These are phyloP conservation scores for Pseudogymnoascus sp. DNA, from an alignment of 2,329 filamentous ascomycete species.

Conservation along the genomic window DNA sequence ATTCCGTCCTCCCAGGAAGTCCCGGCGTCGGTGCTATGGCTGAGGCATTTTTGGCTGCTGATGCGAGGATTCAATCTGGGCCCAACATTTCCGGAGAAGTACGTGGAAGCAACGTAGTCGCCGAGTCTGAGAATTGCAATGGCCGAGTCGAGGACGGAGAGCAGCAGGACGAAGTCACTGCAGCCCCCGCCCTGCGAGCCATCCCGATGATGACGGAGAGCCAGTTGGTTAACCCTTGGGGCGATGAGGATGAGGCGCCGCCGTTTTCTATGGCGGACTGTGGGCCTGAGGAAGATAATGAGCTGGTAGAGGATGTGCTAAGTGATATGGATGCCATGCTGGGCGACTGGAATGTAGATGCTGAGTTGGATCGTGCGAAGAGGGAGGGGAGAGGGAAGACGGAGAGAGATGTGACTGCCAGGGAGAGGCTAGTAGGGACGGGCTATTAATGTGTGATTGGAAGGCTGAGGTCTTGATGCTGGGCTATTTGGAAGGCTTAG, in stretches of 20 bases:
- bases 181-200: background rate
- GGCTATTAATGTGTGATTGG: background rate
- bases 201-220: background rate
- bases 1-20: background rate
- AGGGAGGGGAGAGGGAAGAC: background rate
- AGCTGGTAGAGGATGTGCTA: background rate
- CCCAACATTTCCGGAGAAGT: background rate
- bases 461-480: background rate
- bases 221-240: background rate
- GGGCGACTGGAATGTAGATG: background rate
- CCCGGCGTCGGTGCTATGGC: conserved; percentile 38
- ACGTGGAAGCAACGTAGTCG: background rate
- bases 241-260: background rate
- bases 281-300: background rate
- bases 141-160: background rate
- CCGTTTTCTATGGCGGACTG: background rate
- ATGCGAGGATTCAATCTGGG: conserved; percentile 18
- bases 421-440: background rate
- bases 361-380: background rate
- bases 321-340: conserved; percentile 3
- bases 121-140: background rate
- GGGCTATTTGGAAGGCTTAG: background rate
- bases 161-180: background rate
- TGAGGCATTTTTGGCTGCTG: conserved; percentile 40
- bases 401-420: background rate